Evolutionary conservation across 192 early-diverging fungal species (phyloP).

Genomic region (Coemansia nantahalensis): DNA sequence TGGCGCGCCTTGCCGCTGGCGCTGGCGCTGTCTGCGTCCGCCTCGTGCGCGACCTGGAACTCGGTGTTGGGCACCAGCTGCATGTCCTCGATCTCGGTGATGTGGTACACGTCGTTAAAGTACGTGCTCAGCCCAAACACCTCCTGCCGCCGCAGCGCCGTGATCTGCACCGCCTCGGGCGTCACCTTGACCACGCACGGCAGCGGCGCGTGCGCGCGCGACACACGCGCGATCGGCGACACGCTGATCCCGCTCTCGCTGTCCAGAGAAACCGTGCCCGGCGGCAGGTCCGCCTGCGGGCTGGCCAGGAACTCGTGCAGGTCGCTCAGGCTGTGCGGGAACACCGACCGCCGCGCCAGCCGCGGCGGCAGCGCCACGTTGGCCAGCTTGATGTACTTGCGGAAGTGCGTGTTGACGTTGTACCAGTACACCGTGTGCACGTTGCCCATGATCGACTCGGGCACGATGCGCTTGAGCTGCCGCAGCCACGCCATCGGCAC

Average conservation of each 20-base stretch:
- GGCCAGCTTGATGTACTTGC: constrained; percentile 61
- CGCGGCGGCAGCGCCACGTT: constrained; percentile 48
- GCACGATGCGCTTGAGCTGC: constrained; percentile 71
- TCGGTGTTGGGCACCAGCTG: constrained; percentile 39
- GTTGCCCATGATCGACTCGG: constrained; percentile 63
- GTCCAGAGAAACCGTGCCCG: constrained; percentile 73
- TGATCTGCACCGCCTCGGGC: constrained; percentile 79
- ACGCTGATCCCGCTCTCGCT: constrained; percentile 63
- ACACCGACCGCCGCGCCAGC: constrained; percentile 65
- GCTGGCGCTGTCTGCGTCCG: constrained; percentile 4
- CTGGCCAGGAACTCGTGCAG: constrained; percentile 71
- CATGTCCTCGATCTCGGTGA: constrained; percentile 76
- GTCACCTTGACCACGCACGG: constrained; percentile 83
- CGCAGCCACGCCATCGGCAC: constrained; percentile 72
- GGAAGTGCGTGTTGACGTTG: constrained; percentile 78
- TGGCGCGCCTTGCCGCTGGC: constrained; percentile 10
- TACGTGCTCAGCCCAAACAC: constrained; percentile 67
- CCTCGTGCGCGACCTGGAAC: constrained; percentile 17
- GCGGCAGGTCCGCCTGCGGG: constrained; percentile 72
- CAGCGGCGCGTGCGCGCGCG: constrained; percentile 60
- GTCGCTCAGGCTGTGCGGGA: constrained; percentile 66
- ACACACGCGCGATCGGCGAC: constrained; percentile 66
- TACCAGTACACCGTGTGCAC: constrained; percentile 72
- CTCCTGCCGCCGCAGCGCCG: constrained; percentile 69
- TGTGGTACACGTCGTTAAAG: constrained; percentile 86